Conservation (phyloP, 2,329 filamentous ascomycete species). For the Cytospora piceae region DNA sequence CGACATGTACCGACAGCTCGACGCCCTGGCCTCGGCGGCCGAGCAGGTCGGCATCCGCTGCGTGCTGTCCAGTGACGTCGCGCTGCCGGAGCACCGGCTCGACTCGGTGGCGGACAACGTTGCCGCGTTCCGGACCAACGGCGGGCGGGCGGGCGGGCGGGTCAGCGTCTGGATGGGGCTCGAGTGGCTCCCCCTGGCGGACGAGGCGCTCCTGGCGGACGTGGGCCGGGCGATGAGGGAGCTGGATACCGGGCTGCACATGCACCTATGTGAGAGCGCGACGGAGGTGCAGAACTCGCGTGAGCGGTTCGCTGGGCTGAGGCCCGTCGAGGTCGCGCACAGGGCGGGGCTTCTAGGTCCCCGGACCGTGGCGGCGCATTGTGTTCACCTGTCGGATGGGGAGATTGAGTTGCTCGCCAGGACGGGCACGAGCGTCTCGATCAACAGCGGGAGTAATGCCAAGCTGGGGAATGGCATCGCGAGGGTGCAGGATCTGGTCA, state of each 20-base stretch:
- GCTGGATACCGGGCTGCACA: slow-evolving; percentile 32
- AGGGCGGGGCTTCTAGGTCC: slow-evolving; percentile 34
- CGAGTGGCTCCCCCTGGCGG: slow-evolving; percentile 34
- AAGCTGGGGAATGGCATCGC: slow-evolving; percentile 35
- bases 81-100: slow-evolving; percentile 33
- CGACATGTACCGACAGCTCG: slow-evolving; percentile 36
- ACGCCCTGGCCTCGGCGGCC: slow-evolving; percentile 32
- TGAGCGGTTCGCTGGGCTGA: slow-evolving; percentile 30
- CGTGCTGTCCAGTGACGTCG: slow-evolving; percentile 33
- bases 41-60: slow-evolving; percentile 33
- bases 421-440: slow-evolving; percentile 33
- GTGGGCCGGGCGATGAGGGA: slow-evolving; percentile 31
- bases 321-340: slow-evolving; percentile 32
- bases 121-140: slow-evolving; percentile 29
- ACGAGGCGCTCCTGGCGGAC: slow-evolving; percentile 29
- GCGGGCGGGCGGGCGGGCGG: slow-evolving; percentile 29
- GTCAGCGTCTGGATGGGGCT: slow-evolving; percentile 34
- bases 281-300: slow-evolving; percentile 31
- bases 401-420: slow-evolving; percentile 32
- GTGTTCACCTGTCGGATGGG: slow-evolving; percentile 33
- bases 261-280: slow-evolving; percentile 34
- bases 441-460: slow-evolving; percentile 34
- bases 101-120: slow-evolving; percentile 34
- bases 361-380: slow-evolving; percentile 34
- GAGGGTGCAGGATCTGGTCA: slow-evolving; percentile 31